Evolutionary conservation across 2,329 filamentous ascomycete species (phyloP).

Genomic region (Ceratocystiopsis brevicomis): DNA sequence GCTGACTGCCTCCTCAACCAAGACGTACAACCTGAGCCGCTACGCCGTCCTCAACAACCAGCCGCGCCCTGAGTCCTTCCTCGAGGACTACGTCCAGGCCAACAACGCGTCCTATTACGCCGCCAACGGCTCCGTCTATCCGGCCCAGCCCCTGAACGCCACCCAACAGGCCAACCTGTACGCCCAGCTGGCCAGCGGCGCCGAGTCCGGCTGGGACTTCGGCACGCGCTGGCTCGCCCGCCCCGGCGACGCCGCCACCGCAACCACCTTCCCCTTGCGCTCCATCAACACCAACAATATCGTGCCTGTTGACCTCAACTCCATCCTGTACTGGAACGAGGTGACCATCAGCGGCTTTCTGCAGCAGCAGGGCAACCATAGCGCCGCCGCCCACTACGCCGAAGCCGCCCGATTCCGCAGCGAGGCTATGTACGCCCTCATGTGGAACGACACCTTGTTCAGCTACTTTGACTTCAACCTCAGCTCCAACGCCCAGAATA

Average conservation of each 20-base stretch:
- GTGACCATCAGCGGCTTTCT: constrained; percentile 37
- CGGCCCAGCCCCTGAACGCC: constrained; percentile 31
- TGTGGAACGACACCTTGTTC: constrained; percentile 45
- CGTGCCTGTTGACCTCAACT: constrained; percentile 48
- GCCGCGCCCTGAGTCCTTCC: constrained; percentile 47
- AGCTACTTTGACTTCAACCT: constrained; percentile 54
- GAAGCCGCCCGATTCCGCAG: constrained; percentile 32
- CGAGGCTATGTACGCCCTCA: constrained; percentile 40
- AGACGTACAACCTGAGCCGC: constrained; percentile 36
- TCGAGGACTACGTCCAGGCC: constrained; percentile 46
- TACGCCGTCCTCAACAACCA: constrained; percentile 45
- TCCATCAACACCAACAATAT: constrained; percentile 39
- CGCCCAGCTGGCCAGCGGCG: constrained; percentile 42
- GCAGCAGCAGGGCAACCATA: constrained; percentile 28
- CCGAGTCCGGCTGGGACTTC: constrained; percentile 50
- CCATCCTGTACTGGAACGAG: constrained; percentile 49
- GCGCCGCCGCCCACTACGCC: constrained; percentile 29
- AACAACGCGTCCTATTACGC: constrained; percentile 46
- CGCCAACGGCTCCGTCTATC: constrained; percentile 37
- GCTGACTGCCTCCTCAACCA: constrained; percentile 23
- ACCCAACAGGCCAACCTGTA: constrained; percentile 35
- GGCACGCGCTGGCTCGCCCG: constrained; percentile 36
- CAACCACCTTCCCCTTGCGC: constrained; percentile 46
- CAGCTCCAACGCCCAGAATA: constrained; percentile 35
- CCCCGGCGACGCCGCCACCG: constrained; percentile 36